Base-by-base conservation (phyloP, 768 basidiomycete species). In the Leccinellum rugosiceps region DNA sequence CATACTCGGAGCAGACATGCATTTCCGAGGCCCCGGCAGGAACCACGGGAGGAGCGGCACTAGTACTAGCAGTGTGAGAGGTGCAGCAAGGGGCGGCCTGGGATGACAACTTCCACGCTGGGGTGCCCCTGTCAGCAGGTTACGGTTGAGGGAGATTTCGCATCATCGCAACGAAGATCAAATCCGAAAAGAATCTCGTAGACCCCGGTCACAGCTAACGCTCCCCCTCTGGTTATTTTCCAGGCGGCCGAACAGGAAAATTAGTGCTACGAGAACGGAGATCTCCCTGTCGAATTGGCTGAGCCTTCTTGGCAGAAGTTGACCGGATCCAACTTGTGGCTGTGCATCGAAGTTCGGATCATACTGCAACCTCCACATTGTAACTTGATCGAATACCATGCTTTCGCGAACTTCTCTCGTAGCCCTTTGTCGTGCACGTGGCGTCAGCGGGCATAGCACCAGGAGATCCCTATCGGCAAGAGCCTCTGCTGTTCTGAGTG, bases 401-500 rank as follows among this genome's bases (percentile, higher is more conserved):
- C 35, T 73, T 32, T 58, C 59, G 45, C 72, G 73, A 38, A 64
- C 55, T 25, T 17, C 57, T 15, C 6, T 65, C 25, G 23, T 23
- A 0, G 55, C 60, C 31, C 52, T 68, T 19, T 61, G 58, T 44
- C 47, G 35, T 25, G 57, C 51, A 15, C 62, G 31, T 44, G 48
- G 74, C 44, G 59, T 76, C 31, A 51, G 48, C 34, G 47, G 41
- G n/a, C 17, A n/a, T 38, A n/a, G 38, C n/a, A 38, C n/a, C 38
- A 38, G 38, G 5, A 43, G 41, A 11, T 43, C n/a, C 2, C 70
- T 91, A 68, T 94, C 91, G 7, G 80, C 77, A 55, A 80, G 92
- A 61, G 92, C 90, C 3, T 83, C 91, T 7, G 72, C 74, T 46
- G 75, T 94, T 53, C 79, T 94, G 61, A 76, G 80, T 35, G 77